Evolutionary conservation across 2,329 filamentous ascomycete species (phyloP), one percentile per base, ranked within the genome.

Genomic region (Orbilia javanica): DNA sequence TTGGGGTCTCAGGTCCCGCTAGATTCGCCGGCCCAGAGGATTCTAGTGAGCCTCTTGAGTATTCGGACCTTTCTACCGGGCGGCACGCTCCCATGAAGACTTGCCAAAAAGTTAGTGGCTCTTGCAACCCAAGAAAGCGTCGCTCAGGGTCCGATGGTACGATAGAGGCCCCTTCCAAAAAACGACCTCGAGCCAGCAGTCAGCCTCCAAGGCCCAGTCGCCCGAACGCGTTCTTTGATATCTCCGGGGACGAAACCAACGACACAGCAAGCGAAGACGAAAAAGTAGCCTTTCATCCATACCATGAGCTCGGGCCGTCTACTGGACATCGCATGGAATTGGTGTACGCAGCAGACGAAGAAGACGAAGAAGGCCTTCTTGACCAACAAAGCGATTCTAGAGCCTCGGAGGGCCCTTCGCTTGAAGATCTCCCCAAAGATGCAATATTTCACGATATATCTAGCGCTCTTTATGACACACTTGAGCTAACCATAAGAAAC

Each of bases 341-440:
- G 1, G 34, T 42, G 10, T 60, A 42, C 8, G 20, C 31, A 4
- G 31, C 34, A 3, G 55, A 60, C 20, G 55, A 60, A 42, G 55
- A 39, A 42, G 55, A 60, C 20, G 55, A 60, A 42, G 55, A 39
- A 42, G 55, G 42, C 20, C 11, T 60, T 11, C 20, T 39, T 15
- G 11, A 25, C 6, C 31, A 18, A 34, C 20, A 27, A 10, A 31
- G 11, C 20, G 42, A 18, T 27, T 15, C 18, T 0, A 42, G 6
- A 2, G 10, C n/a, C 4, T 27, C 31, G 6, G 52, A 57, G 15
- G 42, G 55, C 18, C 34, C 55, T 15, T n/a, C 55, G 11, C 20
- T 20, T 25, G 5, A 42, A 39, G 3, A 53, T 2, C 22, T 55
- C 6, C 34, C 46, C 8, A 46, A 50, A 8, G 63, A 34, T n/a